Evolutionary conservation across 495 filamentous ascomycete genomes (phyloP), one percentile per base, ranked within the genome.

Genomic region (Penicillium flavigenum): DNA sequence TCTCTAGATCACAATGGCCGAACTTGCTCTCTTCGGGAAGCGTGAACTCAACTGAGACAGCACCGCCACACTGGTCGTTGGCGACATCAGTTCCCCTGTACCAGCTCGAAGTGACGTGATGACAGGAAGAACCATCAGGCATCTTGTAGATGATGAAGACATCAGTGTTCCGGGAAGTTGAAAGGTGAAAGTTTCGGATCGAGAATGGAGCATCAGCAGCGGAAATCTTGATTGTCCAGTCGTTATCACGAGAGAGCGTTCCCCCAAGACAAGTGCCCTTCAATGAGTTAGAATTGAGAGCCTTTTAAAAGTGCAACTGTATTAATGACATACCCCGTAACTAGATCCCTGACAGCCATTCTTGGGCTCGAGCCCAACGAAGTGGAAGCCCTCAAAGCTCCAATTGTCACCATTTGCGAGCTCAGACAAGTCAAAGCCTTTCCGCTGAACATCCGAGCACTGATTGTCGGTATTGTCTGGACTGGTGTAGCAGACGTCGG

Each of bases 11-110:
- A 76, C 91, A 94, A 41, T 72, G 66, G 34, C 74, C 72, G 31
- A 73, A 68, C 44, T 76, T 70, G 61, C 78, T 74, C 64, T 86
- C 73, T 11, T 74, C 65, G 9, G 89, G 88, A 63, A 90, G 84
- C 63, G 88, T 76, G 63, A 96, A 85, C 38, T 83, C 82, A 29
- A 96, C 90, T 20, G 80, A 81, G 63, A 80, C 86, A 47, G 92
- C 92, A 73, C 90, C 91, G 80, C 92, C 92, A 70, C 92, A 97
- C 77, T 96, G 92, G 55, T 77, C 82, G 79, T 96, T 97, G 74
- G 79, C 67, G 56, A 96, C 77, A 60, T 80, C 81, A 36, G 81
- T 81, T 64, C 89, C 89, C 16, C 76, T 74, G 46, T 81, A 73
- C 45, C 76, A 79, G 78, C 88, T 91, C 32, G 69, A 60, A 53